These are phyloP conservation scores for Phalaenopsis equestris DNA, from an alignment of 106 monocot species.

Conservation along the genomic window DNA sequence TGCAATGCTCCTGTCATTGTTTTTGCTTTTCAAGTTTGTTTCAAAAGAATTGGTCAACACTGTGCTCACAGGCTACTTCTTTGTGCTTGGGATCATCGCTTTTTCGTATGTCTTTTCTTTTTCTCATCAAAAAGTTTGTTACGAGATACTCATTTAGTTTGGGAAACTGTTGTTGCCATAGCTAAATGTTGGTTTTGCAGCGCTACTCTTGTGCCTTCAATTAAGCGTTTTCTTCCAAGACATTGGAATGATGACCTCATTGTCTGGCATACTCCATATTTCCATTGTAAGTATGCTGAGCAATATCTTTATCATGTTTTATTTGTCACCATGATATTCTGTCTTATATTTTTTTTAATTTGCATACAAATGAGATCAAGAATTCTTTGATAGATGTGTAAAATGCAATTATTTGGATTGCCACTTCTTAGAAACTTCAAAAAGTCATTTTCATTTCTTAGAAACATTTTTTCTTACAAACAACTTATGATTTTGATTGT, in stretches of 20 bases:
- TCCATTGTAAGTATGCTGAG: constrained; percentile 48
- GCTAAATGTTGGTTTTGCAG: constrained; percentile 26
- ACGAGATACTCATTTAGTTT: background rate
- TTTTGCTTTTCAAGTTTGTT: constrained; percentile 90
- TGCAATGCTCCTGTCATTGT: constrained; percentile 86
- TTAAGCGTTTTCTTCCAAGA: constrained; percentile 71
- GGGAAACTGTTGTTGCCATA: background rate
- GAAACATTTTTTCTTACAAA: too few species aligned
- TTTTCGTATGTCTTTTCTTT: constrained; percentile 43
- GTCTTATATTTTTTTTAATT: too few species aligned
- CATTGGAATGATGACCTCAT: constrained; percentile 72
- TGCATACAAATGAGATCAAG: too few species aligned
- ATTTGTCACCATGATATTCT: too few species aligned
- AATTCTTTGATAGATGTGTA: too few species aligned
- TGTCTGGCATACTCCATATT: constrained; percentile 56
- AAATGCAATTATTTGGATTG: too few species aligned
- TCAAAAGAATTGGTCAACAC: constrained; percentile 96
- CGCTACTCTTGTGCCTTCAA: constrained; percentile 71
- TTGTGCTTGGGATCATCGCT: constrained; percentile 85
- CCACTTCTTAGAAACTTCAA: too few species aligned
- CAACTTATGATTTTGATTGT: too few species aligned
- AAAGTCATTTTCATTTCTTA: too few species aligned
- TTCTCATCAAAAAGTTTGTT: background rate
- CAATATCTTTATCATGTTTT: too few species aligned
- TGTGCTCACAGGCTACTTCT: constrained; percentile 88